Conservation (phyloP, 208 protist genomes). For the Acanthamoeba castellanii region DNA sequence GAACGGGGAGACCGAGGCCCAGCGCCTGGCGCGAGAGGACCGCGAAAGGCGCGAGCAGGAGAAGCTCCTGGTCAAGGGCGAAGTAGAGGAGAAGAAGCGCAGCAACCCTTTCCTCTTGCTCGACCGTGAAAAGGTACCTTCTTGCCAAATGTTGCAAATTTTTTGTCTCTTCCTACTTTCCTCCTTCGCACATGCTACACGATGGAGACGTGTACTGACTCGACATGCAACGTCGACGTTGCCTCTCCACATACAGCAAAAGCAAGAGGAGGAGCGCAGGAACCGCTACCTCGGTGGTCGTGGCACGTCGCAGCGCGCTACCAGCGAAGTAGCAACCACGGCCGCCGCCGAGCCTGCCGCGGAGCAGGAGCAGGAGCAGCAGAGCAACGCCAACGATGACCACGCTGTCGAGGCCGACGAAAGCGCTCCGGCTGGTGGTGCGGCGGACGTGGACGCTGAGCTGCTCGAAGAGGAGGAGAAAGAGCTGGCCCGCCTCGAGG, state of each 20-base stretch:
- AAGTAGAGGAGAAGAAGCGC: constrained; percentile 49
- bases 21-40: constrained; percentile 4
- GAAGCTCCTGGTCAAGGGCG: constrained; percentile 44
- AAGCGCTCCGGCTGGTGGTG: neutral
- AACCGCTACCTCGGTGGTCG: constrained; percentile 17
- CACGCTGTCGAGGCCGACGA: neutral
- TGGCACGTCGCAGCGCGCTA: neutral
- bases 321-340: neutral
- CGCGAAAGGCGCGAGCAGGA: neutral
- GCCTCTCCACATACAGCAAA: neutral
- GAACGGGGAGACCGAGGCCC: constrained; percentile 38
- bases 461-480: constrained; percentile 51
- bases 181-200: neutral
- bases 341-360: neutral
- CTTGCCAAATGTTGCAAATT: neutral
- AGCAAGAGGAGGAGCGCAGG: constrained; percentile 62
- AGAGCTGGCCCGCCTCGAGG: constrained; percentile 17
- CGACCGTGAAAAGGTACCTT: constrained; percentile 28
- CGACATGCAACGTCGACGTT: neutral
- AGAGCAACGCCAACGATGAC: neutral
- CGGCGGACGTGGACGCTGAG: neutral
- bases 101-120: constrained; percentile 65
- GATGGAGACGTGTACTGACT: neutral
- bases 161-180: neutral
- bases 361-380: neutral